Conservation (phyloP, 257 asterid genomes). For the Lavandula angustifolia region DNA sequence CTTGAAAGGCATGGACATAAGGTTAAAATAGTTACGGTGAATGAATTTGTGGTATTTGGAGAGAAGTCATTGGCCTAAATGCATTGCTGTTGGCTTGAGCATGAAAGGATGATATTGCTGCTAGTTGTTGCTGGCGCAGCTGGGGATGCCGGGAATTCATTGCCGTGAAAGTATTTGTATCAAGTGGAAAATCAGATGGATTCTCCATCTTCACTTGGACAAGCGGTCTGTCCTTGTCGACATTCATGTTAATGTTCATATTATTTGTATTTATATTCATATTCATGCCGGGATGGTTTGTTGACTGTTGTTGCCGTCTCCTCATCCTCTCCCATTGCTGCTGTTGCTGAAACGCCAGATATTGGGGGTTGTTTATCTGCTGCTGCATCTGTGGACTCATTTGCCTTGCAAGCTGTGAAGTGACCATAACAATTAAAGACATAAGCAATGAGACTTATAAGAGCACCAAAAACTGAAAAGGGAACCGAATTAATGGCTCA, state of each 20-base stretch:
- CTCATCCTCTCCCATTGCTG: slow-evolving; percentile 85
- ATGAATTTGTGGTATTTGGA: slow-evolving; percentile 76
- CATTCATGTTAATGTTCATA: slow-evolving; percentile 46
- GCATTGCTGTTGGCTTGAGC: slow-evolving; percentile 67
- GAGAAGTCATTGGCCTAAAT: slow-evolving; percentile 70
- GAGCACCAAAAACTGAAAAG: background rate
- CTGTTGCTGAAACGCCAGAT: slow-evolving; percentile 69
- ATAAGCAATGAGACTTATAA: slow-evolving; percentile 6
- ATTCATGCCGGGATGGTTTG: slow-evolving; percentile 71
- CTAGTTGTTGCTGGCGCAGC: slow-evolving; percentile 71
- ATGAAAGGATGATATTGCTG: slow-evolving; percentile 62
- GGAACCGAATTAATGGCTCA: background rate
- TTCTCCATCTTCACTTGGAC: slow-evolving; percentile 92
- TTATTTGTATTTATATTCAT: slow-evolving; percentile 21
- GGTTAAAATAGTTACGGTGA: slow-evolving; percentile 53
- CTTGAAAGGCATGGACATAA: background rate
- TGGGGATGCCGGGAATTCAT: slow-evolving; percentile 65
- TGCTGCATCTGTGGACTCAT: slow-evolving; percentile 82
- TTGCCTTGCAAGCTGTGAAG: slow-evolving; percentile 67
- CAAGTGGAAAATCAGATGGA: slow-evolving; percentile 73
- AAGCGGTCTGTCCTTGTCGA: slow-evolving; percentile 78
- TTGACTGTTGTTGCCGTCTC: slow-evolving; percentile 62
- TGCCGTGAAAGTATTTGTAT: slow-evolving; percentile 56
- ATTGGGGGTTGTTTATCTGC: slow-evolving; percentile 68
- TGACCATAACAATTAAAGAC: slow-evolving; percentile 1